phyloP scores from a whole-genome alignment of 2,329 filamentous ascomycete species.

The Aspergillus aculeatus region DNA sequence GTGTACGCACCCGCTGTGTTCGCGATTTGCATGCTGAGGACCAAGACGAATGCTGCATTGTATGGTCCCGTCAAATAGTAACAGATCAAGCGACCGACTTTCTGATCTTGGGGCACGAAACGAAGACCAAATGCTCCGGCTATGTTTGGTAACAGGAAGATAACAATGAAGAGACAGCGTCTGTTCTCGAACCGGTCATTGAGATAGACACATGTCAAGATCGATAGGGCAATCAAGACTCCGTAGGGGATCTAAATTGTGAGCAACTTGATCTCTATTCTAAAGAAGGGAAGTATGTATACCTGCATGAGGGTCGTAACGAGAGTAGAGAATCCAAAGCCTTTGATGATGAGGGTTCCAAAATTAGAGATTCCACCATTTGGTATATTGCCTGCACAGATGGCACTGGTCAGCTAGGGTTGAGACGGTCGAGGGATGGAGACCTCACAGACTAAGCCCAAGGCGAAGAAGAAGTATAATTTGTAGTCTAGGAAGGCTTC shows the following conservation, averaged over 20 bases:
- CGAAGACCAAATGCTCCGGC: slow-evolving; percentile 59
- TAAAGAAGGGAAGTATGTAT: not conserved
- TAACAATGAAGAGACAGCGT: slow-evolving; percentile 54
- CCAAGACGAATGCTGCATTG: slow-evolving; percentile 54
- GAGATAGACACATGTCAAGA: slow-evolving; percentile 49
- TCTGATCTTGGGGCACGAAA: slow-evolving; percentile 51
- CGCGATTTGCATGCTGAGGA: slow-evolving; percentile 47
- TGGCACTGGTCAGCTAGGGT: not conserved
- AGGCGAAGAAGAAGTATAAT: slow-evolving; percentile 57
- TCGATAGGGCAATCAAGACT: slow-evolving; percentile 51
- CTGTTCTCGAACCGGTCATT: slow-evolving; percentile 50
- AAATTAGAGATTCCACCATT: slow-evolving; percentile 62
- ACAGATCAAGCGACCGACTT: slow-evolving; percentile 57
- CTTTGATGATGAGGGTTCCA: slow-evolving; percentile 58
- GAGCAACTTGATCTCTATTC: not conserved
- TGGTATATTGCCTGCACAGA: slow-evolving; percentile 44
- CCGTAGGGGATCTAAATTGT: slow-evolving; percentile 47
- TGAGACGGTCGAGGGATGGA: not conserved
- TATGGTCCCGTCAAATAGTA: slow-evolving; percentile 58
- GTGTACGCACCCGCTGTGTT: slow-evolving; percentile 43
- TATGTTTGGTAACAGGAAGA: slow-evolving; percentile 61
- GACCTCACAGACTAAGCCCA: slow-evolving; percentile 47
- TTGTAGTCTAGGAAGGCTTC: slow-evolving; percentile 61
- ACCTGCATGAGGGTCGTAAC: slow-evolving; percentile 55
- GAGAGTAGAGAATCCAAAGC: slow-evolving; percentile 56